phyloP scores from a whole-genome alignment of 2,329 filamentous ascomycete species.

The Endothia cerciana region DNA sequence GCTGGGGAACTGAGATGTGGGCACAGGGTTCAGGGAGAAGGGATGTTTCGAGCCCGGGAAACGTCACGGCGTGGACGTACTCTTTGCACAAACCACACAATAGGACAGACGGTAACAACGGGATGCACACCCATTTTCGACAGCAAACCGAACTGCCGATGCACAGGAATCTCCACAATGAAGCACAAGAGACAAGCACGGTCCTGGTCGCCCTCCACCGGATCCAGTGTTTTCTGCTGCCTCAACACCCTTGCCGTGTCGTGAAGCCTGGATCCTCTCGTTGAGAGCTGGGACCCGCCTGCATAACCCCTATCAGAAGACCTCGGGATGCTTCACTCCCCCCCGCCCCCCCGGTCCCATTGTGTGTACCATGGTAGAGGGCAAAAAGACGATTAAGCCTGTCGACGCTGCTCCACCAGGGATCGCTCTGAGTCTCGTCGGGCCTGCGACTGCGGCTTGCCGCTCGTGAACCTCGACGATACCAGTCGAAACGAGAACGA shows the following conservation, averaged over 20 bases:
- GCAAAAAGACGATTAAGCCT: constrained; percentile 7
- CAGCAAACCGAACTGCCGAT: constrained; percentile 17
- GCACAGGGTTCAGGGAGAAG: not conserved
- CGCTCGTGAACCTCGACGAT: not conserved
- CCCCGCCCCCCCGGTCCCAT: not conserved
- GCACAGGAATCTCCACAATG: constrained; percentile 10
- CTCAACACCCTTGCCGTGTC: constrained; percentile 22
- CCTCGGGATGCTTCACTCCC: constrained; percentile 18
- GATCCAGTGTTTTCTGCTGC: constrained; percentile 24
- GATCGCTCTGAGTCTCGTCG: not conserved
- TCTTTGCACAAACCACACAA: not conserved
- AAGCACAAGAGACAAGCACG: constrained; percentile 25
- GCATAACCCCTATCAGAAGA: constrained; percentile 25
- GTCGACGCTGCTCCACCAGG: not conserved
- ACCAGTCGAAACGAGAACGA: not conserved
- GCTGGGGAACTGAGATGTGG: not conserved
- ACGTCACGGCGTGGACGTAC: not conserved
- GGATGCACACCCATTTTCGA: constrained; percentile 14
- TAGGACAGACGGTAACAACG: constrained; percentile 7
- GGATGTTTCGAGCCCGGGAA: not conserved
- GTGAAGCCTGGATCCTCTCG: constrained; percentile 22
- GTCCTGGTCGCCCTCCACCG: constrained; percentile 16
- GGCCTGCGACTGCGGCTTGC: constrained; percentile 2
- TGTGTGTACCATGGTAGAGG: not conserved
- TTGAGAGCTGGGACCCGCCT: constrained; percentile 18